Base-by-base conservation (phyloP, 176 grass and related monocot species). In the Oropetium thomaeum region DNA sequence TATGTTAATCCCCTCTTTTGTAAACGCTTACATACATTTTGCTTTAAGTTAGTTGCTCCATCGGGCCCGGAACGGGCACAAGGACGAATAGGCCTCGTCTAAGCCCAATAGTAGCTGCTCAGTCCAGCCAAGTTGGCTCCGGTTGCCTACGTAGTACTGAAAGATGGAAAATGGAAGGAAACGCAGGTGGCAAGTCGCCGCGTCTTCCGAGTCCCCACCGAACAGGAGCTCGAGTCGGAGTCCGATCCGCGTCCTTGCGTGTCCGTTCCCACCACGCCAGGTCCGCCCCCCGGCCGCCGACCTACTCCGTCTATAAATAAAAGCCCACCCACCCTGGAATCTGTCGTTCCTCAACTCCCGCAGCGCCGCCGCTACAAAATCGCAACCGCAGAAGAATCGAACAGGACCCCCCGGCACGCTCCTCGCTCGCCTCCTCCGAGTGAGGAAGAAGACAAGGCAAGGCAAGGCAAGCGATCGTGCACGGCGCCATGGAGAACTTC, bases 271-370 rank as follows among this genome's bases (percentile, higher is more conserved):
- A 27, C 26, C 40, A 22, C 49, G 49, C 47, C 5, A 20, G 47
- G 16, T 19, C 17, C 17, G 47, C 47, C 17, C 44, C n/a, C n/a
- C n/a, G n/a, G 41, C 22, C 52, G 67, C 75, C 62, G 81, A 81
- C 53, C 81, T 40, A 61, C 31, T 9, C 52, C 42, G 55, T 41
- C 81, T 59, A 83, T 83, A 83, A 77, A 83, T 83, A 17, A 8
- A 12, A 17, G 17, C 52, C 64, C 52, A 76, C 63, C 64, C 38
- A 25, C 70, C 10, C 22, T 5, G 9, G 3, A 2, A 32, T 26
- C 34, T 29, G n/a, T 9, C n/a, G 51, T 22, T 13, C 13, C 72
- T 41, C 65, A 62, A 25, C 23, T 29, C 25, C 22, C 8, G 23
- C 34, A 0, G 5, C 39, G 19, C 55, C 41, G 54, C 73, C 57